These are phyloP conservation scores for Corylus avellana DNA, from an alignment of 306 rosid species.

Conservation along the genomic window DNA sequence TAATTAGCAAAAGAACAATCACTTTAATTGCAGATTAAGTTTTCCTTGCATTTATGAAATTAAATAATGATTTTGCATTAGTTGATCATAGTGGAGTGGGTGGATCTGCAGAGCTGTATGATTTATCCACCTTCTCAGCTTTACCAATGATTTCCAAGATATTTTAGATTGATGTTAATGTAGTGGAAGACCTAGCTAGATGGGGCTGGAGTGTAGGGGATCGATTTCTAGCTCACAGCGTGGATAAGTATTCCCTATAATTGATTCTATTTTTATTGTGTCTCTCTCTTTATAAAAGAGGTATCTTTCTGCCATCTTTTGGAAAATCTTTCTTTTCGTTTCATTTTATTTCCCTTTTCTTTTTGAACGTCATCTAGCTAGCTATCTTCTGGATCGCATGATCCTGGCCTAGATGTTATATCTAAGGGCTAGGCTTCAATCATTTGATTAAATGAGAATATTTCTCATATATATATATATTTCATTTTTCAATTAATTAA, in stretches of 20 bases:
- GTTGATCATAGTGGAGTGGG: background rate
- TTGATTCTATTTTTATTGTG: slow-evolving; percentile 60
- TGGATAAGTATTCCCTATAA: slow-evolving; percentile 42
- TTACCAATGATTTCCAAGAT: slow-evolving; percentile 26
- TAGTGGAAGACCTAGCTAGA: slow-evolving; percentile 40
- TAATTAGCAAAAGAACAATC: background rate
- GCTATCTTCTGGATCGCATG: background rate
- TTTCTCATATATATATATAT: no score
- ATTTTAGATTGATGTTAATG: slow-evolving; percentile 14
- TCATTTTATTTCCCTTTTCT: background rate
- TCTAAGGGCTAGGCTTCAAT: background rate
- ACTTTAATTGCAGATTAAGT: background rate
- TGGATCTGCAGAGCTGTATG: slow-evolving; percentile 36
- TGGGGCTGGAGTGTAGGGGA: slow-evolving; percentile 4
- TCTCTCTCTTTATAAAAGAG: slow-evolving; percentile 55
- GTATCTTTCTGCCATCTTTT: slow-evolving; percentile 45
- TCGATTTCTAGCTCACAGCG: slow-evolving; percentile 30
- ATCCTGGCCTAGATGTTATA: background rate
- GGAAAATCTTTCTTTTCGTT: background rate
- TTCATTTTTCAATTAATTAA: background rate
- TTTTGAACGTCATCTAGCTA: background rate
- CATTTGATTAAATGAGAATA: background rate
- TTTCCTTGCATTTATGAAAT: background rate
- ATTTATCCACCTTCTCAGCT: slow-evolving; percentile 35
- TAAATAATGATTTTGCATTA: background rate